Evolutionary conservation across 805 yeast species (phyloP), one percentile per base, ranked within the genome.

Genomic region (Saccharomycopsis selenospora): DNA sequence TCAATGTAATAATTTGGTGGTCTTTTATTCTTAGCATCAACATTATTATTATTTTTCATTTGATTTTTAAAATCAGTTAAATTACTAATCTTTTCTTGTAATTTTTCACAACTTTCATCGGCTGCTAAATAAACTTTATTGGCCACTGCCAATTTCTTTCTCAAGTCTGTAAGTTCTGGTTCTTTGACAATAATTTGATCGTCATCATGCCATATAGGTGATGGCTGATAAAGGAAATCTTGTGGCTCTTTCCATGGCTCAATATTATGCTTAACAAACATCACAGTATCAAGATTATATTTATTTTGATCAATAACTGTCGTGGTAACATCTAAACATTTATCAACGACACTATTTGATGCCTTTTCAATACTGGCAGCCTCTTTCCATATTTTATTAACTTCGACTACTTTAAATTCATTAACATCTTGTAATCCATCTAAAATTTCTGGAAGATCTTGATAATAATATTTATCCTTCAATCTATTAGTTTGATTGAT

Each of bases 121-220:
- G 57, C 53, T 33, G 61, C 57, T 14, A 55, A 50, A 18, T 57
- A 65, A 3, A 54, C 59, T 36, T 64, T 57, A 47, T 65, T 65
- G 0, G 74, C 66, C 36, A 62, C 55, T 3, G 76, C 75, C 51
- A 85, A 66, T 46, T 67, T 66, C 49, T 70, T 67, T 60, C 76
- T 79, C 59, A 85, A 66, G 36, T 74, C 77, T 4, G 75, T 69
- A 46, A 82, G 66, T 58, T 80, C 86, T 4, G 71, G 73, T 38
- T 76, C 80, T 40, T 75, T 73, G 1, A 79, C 73, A 54, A 82
- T 72, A 59, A 85, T 73, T 29, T 76, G 68, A 55, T 88, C 96
- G 64, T 93, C 97, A 60, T 93, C 99, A 65, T 91, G 98, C 99
- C 99, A 93, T 38, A 93, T 82, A 26, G 89, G 81, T 23, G 95